Evolutionary conservation across 768 basidiomycete genomes (phyloP), one percentile per base, ranked within the genome.

Genomic region (Russula sp.): DNA sequence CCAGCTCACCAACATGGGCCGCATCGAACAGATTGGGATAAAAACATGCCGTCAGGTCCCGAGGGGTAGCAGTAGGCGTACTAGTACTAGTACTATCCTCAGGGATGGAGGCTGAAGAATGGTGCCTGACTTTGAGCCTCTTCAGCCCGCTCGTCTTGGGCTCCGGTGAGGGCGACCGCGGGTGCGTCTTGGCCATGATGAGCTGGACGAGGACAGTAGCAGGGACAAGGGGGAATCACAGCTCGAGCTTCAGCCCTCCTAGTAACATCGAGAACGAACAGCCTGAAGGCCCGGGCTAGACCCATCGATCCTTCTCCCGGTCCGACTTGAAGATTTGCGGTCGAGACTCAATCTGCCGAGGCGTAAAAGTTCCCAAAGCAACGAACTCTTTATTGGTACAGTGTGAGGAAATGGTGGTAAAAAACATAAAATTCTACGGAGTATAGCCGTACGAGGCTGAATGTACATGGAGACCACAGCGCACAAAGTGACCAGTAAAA

Each of bases 1-100:
- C 77, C 42, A 93, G 77, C 20, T 76, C 72, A 37, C 84, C 77
- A 65, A 88, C 78, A 66, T 79, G 84, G 55, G 77, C 72, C 57
- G 80, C 78, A 61, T 84, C 79, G 64, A 93, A 82, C 51, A 93
- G 74, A 49, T 76, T 78, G 20, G 81, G 65, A 4, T 82, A 75
- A 68, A 89, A 89, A 52, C 63, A 66, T 62, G 70, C 64, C 66
- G 75, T 42, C 7, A 71, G 37, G 70, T 75, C 72, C n/a, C 63
- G 58, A 32, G 58, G 48, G 40, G 65, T 68, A 22, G 69, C 39
- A 7, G 32, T 14, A 3, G 67, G 57, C 27, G 55, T 32, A 42
- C 50, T 18, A 6, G 22, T 34, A 10, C 7, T 1, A 9, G 18
- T 18, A 39, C 31, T 1, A 9, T 44, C 42, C 27, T 27, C 27